Percentiles rank a stretch among this genome's conserved stretches.
These are phyloP conservation scores for Kodamaea lidongshanica DNA, from an alignment of 805 yeast species.

Conservation along the genomic window DNA sequence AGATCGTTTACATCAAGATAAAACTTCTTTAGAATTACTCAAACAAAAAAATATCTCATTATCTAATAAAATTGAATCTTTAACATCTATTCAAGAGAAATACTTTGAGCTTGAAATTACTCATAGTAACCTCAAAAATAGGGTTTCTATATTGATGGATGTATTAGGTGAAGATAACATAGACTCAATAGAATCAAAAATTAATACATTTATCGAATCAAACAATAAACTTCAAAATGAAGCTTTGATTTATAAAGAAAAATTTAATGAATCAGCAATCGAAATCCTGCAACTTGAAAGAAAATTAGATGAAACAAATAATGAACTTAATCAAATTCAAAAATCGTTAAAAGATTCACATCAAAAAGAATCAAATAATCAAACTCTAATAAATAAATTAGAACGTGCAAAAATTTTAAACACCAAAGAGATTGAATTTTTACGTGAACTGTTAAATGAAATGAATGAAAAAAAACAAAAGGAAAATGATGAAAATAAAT, in stretches of 20 bases:
- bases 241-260: conserved; percentile 34
- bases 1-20: conserved; percentile 43
- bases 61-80: conserved; percentile 28
- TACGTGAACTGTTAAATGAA: conserved; percentile 51
- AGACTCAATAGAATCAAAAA: conserved; percentile 9
- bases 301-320: too few relatives aligned
- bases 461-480: conserved; percentile 28
- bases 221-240: conserved; percentile 29
- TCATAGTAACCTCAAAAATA: conserved; percentile 41
- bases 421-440: conserved; percentile 51
- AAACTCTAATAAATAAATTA: conserved; percentile 27
- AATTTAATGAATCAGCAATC: conserved; percentile 18
- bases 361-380: conserved; percentile 8
- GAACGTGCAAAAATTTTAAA: conserved; percentile 49
- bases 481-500: conserved; percentile 16
- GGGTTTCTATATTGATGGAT: conserved; percentile 42
- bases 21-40: conserved; percentile 45
- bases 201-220: conserved; percentile 24
- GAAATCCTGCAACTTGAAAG: conserved; percentile 12
- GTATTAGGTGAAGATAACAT: conserved; percentile 26
- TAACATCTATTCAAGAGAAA: conserved; percentile 40
- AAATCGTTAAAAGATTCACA: conserved; percentile 4
- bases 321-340: conserved; percentile 10
- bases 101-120: conserved; percentile 46
- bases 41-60: conserved; percentile 49